phyloP scores from a whole-genome alignment of 2,329 filamentous ascomycete genomes.

The Ceratocystis ficicola region DNA sequence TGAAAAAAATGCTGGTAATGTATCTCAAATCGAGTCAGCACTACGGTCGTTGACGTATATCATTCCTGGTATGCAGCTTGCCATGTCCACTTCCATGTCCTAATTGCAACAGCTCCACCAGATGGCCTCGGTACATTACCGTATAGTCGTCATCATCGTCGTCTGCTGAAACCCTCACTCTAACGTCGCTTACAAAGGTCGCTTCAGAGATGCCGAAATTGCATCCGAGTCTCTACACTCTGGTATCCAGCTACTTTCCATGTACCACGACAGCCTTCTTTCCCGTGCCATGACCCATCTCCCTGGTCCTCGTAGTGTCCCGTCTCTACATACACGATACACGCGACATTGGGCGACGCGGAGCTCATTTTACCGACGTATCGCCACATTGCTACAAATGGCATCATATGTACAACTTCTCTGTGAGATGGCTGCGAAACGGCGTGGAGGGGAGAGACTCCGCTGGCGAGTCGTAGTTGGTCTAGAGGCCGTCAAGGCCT shows the following conservation, averaged over 20 bases:
- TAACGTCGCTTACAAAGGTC: slow-evolving; percentile 38
- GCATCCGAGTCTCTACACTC: slow-evolving; percentile 88
- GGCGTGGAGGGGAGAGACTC: slow-evolving; percentile 62
- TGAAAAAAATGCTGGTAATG: slow-evolving; percentile 83
- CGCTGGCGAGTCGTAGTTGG: slow-evolving; percentile 81
- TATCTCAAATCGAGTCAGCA: slow-evolving; percentile 89
- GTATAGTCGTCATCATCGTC: neutral
- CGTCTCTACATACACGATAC: slow-evolving; percentile 51
- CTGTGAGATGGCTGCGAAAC: slow-evolving; percentile 94
- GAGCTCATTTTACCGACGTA: slow-evolving; percentile 60
- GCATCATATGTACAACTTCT: slow-evolving; percentile 89
- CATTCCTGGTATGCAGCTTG: slow-evolving; percentile 55
- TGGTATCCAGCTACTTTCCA: slow-evolving; percentile 73
- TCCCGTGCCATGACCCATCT: slow-evolving; percentile 48
- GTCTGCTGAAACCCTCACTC: neutral
- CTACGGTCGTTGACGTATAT: slow-evolving; percentile 90
- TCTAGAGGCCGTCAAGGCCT: slow-evolving; percentile 73
- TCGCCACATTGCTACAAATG: slow-evolving; percentile 74
- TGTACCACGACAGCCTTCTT: slow-evolving; percentile 86
- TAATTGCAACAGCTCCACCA: slow-evolving; percentile 23
- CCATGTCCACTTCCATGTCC: neutral
- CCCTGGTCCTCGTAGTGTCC: slow-evolving; percentile 26
- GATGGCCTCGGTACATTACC: neutral
- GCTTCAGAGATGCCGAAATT: slow-evolving; percentile 84
- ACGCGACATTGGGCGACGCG: slow-evolving; percentile 54